Conservation (phyloP, 495 filamentous ascomycete genomes). For the Podospora anserina region DNA sequence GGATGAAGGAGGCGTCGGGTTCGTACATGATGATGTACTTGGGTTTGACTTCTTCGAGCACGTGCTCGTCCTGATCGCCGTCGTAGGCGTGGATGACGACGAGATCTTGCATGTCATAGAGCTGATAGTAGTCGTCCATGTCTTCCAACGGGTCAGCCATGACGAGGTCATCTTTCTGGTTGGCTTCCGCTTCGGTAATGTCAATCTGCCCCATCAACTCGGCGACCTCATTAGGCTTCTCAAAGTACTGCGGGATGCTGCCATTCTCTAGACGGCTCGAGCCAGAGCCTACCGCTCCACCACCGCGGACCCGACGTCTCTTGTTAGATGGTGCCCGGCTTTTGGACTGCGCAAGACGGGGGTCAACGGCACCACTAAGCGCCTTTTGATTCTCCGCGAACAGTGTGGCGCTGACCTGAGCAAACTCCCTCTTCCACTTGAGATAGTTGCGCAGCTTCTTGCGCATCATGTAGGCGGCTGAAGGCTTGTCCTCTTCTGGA, state of each 20-base stretch:
- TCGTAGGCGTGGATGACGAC: slow-evolving; percentile 85
- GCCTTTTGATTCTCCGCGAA: slow-evolving; percentile 78
- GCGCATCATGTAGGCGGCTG: slow-evolving; percentile 84
- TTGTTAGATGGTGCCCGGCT: slow-evolving; percentile 73
- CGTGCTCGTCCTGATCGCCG: slow-evolving; percentile 92
- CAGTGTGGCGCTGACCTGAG: slow-evolving; percentile 71
- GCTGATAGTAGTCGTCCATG: slow-evolving; percentile 87
- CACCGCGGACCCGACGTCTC: slow-evolving; percentile 82
- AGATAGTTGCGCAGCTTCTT: slow-evolving; percentile 83
- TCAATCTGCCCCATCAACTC: slow-evolving; percentile 65
- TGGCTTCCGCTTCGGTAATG: slow-evolving; percentile 74
- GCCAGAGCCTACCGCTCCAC: slow-evolving; percentile 53
- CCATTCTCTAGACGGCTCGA: slow-evolving; percentile 50
- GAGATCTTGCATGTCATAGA: slow-evolving; percentile 88
- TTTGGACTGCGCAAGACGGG: slow-evolving; percentile 42
- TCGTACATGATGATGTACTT: slow-evolving; percentile 99
- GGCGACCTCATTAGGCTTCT: slow-evolving; percentile 48
- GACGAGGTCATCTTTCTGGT: slow-evolving; percentile 68
- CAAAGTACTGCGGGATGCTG: slow-evolving; percentile 49
- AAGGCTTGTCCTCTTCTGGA: slow-evolving; percentile 57
- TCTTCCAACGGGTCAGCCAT: slow-evolving; percentile 76
- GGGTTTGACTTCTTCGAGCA: slow-evolving; percentile 88
- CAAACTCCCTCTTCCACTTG: slow-evolving; percentile 86
- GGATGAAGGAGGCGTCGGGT: slow-evolving; percentile 91
- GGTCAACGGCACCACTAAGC: slow-evolving; percentile 58